Evolutionary conservation across 139 green algal species (phyloP).

Genomic region (Parachlorella kessleri): DNA sequence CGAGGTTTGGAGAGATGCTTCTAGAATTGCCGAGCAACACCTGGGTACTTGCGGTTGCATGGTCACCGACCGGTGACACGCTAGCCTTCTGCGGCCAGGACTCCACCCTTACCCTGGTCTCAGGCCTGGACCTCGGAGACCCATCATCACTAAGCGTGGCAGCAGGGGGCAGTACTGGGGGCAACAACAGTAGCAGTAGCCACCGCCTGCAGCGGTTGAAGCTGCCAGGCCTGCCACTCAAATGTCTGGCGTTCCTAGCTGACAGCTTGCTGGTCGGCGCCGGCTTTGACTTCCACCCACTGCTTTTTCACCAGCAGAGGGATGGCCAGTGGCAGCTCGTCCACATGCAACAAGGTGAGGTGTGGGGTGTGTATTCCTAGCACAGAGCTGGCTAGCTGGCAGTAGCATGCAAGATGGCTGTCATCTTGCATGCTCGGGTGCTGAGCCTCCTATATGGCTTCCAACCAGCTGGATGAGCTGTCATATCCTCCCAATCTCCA

Average conservation of each 20-base stretch:
- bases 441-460: not conserved
- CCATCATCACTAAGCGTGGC: not conserved
- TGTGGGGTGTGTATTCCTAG: not conserved
- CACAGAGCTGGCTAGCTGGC: not conserved
- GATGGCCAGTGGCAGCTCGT: constrained; percentile 11
- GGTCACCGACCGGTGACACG: not conserved
- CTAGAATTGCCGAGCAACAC: not conserved
- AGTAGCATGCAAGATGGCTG: not conserved
- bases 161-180: not conserved
- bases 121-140: not conserved
- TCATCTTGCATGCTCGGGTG: not conserved
- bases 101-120: constrained; percentile 2
- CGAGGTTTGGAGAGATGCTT: not conserved
- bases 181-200: not conserved
- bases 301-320: constrained; percentile 1
- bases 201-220: not conserved
- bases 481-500: too few species aligned
- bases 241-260: constrained; percentile 17
- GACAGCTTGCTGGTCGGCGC: constrained; percentile 11
- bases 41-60: not conserved
- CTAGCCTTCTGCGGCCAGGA: constrained; percentile 16
- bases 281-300: constrained; percentile 18
- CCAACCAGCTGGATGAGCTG: too few species aligned
- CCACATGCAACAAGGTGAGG: not conserved
- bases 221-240: constrained; percentile 12